These are phyloP conservation scores for Leccinum barrowsii DNA, from an alignment of 768 basidiomycete genomes.

Conservation along the genomic window DNA sequence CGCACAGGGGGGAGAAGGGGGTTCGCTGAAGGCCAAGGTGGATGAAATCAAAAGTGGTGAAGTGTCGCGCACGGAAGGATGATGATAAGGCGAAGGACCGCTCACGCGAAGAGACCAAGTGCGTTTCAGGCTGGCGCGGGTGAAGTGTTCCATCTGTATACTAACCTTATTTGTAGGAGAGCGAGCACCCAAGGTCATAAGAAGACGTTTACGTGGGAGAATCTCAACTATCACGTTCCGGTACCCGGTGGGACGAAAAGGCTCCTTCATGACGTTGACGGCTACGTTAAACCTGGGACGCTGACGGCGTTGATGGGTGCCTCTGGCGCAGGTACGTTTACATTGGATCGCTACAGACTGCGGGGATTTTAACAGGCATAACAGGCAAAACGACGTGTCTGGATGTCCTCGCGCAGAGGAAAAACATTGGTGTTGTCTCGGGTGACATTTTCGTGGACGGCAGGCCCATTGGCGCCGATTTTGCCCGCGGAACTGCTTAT, in stretches of 20 bases:
- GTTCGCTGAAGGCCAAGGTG: no score
- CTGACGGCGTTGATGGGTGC: conserved; percentile 88
- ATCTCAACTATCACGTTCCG: conserved; percentile 73
- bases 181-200: conserved; percentile 1
- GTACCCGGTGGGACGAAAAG: conserved; percentile 55
- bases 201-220: conserved; percentile 74
- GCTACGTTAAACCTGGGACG: conserved; percentile 84
- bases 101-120: conserved; percentile 15
- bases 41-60: no score
- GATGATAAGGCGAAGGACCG: conserved; percentile 21
- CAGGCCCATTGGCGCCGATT: conserved; percentile 53
- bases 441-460: conserved; percentile 69
- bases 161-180: conserved; percentile 4
- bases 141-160: neutral
- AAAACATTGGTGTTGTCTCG: conserved; percentile 63
- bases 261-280: conserved; percentile 72
- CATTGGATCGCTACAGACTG: conserved; percentile 5
- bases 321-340: conserved; percentile 61
- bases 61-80: neutral
- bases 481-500: conserved; percentile 73
- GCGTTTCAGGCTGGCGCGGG: neutral
- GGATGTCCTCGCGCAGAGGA: conserved; percentile 69
- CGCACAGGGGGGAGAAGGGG: no score
- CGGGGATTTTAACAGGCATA: conserved; percentile 5
- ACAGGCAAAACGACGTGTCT: conserved; percentile 73